Conservation (phyloP, 2,329 filamentous ascomycete genomes). For the Cercospora sp. region DNA sequence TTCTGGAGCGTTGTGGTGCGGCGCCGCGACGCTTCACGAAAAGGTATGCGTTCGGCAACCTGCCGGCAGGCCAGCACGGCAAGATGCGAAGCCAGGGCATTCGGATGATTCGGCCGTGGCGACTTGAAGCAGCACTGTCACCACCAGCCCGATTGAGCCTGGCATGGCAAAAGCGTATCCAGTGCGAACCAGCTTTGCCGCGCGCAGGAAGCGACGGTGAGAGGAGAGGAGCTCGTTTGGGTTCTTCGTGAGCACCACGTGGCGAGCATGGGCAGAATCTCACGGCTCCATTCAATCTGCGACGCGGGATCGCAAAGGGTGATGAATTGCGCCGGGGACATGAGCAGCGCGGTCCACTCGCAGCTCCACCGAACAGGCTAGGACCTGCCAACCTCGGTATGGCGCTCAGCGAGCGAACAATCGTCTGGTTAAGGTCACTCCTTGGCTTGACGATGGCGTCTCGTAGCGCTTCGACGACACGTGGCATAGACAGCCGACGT, state of each 20-base stretch:
- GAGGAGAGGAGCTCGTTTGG: not conserved
- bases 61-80: not conserved
- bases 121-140: not conserved
- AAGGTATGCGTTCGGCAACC: not conserved
- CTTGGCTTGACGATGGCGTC: constrained; percentile 12
- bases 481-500: constrained; percentile 17
- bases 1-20: not conserved
- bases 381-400: constrained; percentile 16
- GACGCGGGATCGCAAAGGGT: constrained; percentile 14
- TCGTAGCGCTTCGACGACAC: constrained; percentile 9
- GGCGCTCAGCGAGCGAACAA: not conserved
- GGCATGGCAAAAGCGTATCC: not conserved
- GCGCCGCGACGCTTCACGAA: not conserved
- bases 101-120: not conserved
- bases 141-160: not conserved
- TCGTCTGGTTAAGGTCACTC: not conserved
- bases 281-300: constrained; percentile 19
- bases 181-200: not conserved
- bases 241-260: constrained; percentile 17
- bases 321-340: constrained; percentile 4
- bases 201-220: not conserved
- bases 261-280: constrained; percentile 14
- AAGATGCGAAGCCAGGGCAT: not conserved
- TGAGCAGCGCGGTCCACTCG: constrained; percentile 5
- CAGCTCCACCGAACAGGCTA: constrained; percentile 1